Conservation (phyloP, 2,329 filamentous ascomycete genomes). For the Furcasterigmium furcatum region DNA sequence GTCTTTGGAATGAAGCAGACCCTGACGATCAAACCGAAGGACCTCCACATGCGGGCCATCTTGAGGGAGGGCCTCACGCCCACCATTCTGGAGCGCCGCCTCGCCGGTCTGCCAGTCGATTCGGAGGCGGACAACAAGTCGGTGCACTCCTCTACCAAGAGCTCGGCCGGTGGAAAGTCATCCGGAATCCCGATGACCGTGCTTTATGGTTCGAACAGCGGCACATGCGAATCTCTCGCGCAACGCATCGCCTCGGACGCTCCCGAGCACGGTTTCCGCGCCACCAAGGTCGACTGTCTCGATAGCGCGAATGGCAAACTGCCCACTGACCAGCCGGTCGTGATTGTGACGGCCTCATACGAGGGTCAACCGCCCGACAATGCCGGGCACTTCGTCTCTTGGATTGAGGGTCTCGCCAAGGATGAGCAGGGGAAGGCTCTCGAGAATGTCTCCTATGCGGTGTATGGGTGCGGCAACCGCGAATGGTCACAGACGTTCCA, state of each 20-base stretch:
- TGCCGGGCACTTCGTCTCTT: slow-evolving; percentile 60
- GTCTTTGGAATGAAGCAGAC: slow-evolving; percentile 47
- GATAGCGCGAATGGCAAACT: slow-evolving; percentile 56
- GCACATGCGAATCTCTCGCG: slow-evolving; percentile 66
- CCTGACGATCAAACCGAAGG: slow-evolving; percentile 58
- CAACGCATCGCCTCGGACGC: slow-evolving; percentile 56
- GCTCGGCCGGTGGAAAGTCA: slow-evolving; percentile 2
- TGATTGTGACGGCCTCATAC: slow-evolving; percentile 65
- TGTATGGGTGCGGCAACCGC: slow-evolving; percentile 62
- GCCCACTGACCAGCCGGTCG: slow-evolving; percentile 51
- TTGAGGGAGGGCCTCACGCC: slow-evolving; percentile 39
- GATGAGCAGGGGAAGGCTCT: slow-evolving; percentile 36
- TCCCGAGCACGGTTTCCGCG: slow-evolving; percentile 49
- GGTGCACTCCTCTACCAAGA: background rate
- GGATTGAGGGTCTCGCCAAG: slow-evolving; percentile 51
- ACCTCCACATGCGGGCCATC: slow-evolving; percentile 55
- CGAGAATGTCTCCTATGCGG: slow-evolving; percentile 55
- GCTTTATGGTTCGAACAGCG: slow-evolving; percentile 66
- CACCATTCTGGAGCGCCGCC: slow-evolving; percentile 39
- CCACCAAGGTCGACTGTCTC: slow-evolving; percentile 46
- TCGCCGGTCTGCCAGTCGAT: slow-evolving; percentile 26
- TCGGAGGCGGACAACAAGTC: background rate
- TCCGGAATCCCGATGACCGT: slow-evolving; percentile 47
- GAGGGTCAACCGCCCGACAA: slow-evolving; percentile 71
- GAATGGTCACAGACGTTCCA: slow-evolving; percentile 65